phyloP scores from a whole-genome alignment of 2,329 filamentous ascomycete species.

The Paracamarosporium sp. region DNA sequence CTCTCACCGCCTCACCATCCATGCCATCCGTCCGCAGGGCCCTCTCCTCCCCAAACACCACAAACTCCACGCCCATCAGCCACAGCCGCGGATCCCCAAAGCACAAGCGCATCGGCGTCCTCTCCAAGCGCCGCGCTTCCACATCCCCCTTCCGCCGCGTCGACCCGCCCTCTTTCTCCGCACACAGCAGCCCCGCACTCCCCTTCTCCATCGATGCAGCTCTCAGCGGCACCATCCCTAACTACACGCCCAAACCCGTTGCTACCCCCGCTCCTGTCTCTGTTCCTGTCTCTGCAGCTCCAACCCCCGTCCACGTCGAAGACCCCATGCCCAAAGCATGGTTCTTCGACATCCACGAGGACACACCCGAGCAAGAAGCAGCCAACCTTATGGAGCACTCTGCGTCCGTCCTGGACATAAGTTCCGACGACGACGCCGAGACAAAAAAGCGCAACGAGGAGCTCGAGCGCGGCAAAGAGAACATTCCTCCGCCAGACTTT shows the following conservation, averaged over 20 bases:
- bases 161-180: slow-evolving; percentile 69
- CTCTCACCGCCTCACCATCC: slow-evolving; percentile 34
- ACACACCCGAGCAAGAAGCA: slow-evolving; percentile 87
- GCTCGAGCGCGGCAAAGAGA: slow-evolving; percentile 82
- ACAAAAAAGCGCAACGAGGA: slow-evolving; percentile 62
- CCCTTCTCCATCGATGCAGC: slow-evolving; percentile 88
- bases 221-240: slow-evolving; percentile 75
- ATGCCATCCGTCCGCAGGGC: slow-evolving; percentile 45
- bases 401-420: slow-evolving; percentile 85
- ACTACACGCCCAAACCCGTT: slow-evolving; percentile 59
- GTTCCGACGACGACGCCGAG: slow-evolving; percentile 80
- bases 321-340: slow-evolving; percentile 67
- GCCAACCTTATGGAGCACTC: slow-evolving; percentile 93
- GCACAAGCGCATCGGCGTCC: slow-evolving; percentile 71
- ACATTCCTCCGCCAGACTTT: slow-evolving; percentile 74
- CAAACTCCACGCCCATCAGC: slow-evolving; percentile 51
- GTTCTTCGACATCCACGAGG: slow-evolving; percentile 95
- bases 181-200: slow-evolving; percentile 53
- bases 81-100: slow-evolving; percentile 77
- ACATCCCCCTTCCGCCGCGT: slow-evolving; percentile 70
- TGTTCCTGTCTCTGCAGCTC: slow-evolving; percentile 8
- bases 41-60: slow-evolving; percentile 50
- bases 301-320: slow-evolving; percentile 55
- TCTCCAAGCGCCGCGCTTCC: slow-evolving; percentile 71
- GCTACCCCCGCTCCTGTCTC: slow-evolving; percentile 39